A percentile compares a stretch with the other conserved stretches of the same genome.
These are phyloP conservation scores for Triticum timopheevii DNA, from an alignment of 176 grass and related monocot species.

Conservation along the genomic window DNA sequence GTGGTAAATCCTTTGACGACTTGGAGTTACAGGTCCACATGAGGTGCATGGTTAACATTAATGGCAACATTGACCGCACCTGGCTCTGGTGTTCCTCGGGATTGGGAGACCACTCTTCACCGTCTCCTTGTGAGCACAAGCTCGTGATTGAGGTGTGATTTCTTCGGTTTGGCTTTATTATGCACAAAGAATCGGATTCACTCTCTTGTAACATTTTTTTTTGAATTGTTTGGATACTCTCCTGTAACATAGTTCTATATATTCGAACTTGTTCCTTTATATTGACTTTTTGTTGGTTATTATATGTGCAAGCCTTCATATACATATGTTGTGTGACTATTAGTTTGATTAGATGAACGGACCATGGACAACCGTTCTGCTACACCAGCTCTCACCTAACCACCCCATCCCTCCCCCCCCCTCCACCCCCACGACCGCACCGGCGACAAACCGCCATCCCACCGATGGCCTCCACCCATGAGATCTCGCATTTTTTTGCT, in stretches of 20 bases:
- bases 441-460: too few species aligned
- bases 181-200: background rate
- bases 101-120: background rate
- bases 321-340: background rate
- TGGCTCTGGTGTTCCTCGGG: conserved; percentile 1
- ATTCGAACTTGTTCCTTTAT: background rate
- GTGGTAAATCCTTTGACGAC: background rate
- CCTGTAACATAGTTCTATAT: background rate
- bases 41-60: background rate
- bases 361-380: too few species aligned
- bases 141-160: background rate
- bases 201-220: too few species aligned
- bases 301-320: background rate
- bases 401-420: too few species aligned
- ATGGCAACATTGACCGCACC: background rate
- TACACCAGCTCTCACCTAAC: too few species aligned
- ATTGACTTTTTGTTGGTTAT: background rate
- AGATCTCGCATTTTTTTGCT: too few species aligned
- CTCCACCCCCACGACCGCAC: too few species aligned
- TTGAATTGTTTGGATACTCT: too few species aligned
- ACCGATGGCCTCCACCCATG: too few species aligned
- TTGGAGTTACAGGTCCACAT: background rate
- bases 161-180: background rate
- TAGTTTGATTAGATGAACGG: too few species aligned
- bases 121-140: background rate